Base-by-base conservation (phyloP, 108 stramenopile species). In the Stephanodiscus triporus region DNA sequence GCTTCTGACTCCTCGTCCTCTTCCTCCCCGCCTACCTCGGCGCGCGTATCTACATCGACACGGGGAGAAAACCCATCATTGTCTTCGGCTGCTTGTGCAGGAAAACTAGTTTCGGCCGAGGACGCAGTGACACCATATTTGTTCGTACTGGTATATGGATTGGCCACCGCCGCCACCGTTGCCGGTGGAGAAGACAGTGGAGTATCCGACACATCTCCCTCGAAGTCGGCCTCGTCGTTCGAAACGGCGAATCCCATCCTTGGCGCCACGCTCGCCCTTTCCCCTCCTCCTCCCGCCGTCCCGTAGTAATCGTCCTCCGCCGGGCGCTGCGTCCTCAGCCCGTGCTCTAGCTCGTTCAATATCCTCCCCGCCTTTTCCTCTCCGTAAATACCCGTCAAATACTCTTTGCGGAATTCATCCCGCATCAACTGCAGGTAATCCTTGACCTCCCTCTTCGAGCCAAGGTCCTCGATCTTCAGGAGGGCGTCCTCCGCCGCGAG, bases 321-420 rank as follows among this genome's bases (percentile, higher is more conserved):
- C 29, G 34, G 42, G 43, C 30, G 24, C 16, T 40, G 32, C 13
- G 77, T 20, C 24, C 22, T 74, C 22, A 85, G 49, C 13, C 85
- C 82, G 70, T 81, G 45, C 48, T 93, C 81, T 59, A 94, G 73
- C 76, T 94, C 90, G 32, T 64, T 49, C 63, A 94, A 51, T 47
- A 91, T 58, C 55, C 82, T 64, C 36, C 29, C 68, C 1, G 87
- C 78, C 68, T 74, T 78, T 73, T 88, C 90, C 9, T 53, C 63
- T 27, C 90, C 89, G 66, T 77, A 87, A 43, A 89, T 51, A 6
- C 66, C 70, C 51, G 87, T 86, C 43, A 94, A 75, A 63, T 90
- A 84, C 19, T 84, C 78, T 54, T 78, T 74, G 10, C 88, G 86
- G 34, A 87, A 75, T 32, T 85, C 78, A 72, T 87, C 64, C 9